A percentile compares a stretch with the other conserved stretches of the same genome.
Conservation (phyloP, 148 eudicot genomes). For the Spergularia marina region DNA sequence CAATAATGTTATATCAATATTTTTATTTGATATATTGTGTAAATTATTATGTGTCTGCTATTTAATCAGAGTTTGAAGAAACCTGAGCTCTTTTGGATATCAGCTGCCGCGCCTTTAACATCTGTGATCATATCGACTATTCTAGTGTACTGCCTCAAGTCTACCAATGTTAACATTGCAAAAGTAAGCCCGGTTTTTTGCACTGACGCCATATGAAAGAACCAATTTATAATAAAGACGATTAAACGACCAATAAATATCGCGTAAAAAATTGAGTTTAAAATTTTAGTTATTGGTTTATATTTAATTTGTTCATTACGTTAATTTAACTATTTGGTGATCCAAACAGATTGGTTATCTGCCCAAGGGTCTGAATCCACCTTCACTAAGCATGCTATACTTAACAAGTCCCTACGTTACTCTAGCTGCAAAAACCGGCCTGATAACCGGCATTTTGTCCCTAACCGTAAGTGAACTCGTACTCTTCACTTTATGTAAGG, state of each 20-base stretch:
- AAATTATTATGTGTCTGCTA: background rate
- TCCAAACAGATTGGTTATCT: slow-evolving; percentile 68
- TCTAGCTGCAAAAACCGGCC: slow-evolving; percentile 74
- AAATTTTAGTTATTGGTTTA: too few relatives aligned
- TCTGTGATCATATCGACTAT: slow-evolving; percentile 73
- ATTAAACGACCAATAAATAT: too few relatives aligned
- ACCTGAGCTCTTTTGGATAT: slow-evolving; percentile 75
- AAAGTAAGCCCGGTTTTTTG: slow-evolving; percentile 43
- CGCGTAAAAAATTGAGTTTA: too few relatives aligned
- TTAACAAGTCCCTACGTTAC: slow-evolving; percentile 51
- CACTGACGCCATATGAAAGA: background rate
- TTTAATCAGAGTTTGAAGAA: slow-evolving; percentile 55
- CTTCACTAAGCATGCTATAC: slow-evolving; percentile 66
- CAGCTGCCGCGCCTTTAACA: slow-evolving; percentile 87
- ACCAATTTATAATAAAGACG: background rate
- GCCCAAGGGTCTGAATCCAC: slow-evolving; percentile 80
- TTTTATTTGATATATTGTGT: background rate
- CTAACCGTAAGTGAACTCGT: slow-evolving; percentile 59
- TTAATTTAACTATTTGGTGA: too few relatives aligned
- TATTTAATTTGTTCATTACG: too few relatives aligned
- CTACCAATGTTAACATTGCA: slow-evolving; percentile 44
- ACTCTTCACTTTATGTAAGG: too few relatives aligned
- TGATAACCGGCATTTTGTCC: slow-evolving; percentile 77
- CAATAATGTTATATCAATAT: too few relatives aligned
- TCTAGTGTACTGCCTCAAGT: slow-evolving; percentile 47